Evolutionary conservation across 1,139 yeast species (phyloP).

Genomic region (Pichia norvegensis): DNA sequence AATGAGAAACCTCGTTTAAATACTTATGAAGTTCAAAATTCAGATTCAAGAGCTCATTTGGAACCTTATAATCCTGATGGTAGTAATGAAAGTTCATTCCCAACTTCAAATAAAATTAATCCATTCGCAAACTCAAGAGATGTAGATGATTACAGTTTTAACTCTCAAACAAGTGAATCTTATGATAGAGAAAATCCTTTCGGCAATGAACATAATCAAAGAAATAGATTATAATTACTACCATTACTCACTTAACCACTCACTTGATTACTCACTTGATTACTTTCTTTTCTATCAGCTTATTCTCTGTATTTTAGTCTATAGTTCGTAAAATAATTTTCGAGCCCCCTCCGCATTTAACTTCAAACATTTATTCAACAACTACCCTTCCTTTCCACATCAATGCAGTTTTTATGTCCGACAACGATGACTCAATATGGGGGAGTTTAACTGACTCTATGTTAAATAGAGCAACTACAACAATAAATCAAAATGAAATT

Average conservation of each 20-base stretch:
- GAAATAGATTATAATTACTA: slow-evolving; percentile 1
- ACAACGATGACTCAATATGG: background rate
- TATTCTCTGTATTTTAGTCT: background rate
- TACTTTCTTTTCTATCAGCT: background rate
- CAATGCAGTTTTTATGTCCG: background rate
- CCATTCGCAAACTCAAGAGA: slow-evolving; percentile 11
- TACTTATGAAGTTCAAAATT: slow-evolving; percentile 78
- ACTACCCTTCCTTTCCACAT: background rate
- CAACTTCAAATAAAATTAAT: slow-evolving; percentile 5
- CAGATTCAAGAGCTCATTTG: slow-evolving; percentile 35
- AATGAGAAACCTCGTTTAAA: slow-evolving; percentile 83
- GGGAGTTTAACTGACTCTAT: slow-evolving; percentile 1
- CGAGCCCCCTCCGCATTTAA: background rate
- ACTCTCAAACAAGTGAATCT: background rate
- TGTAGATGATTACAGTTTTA: slow-evolving; percentile 6
- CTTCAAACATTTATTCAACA: background rate
- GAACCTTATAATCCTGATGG: slow-evolving; percentile 14
- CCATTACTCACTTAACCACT: background rate
- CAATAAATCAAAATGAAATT: background rate
- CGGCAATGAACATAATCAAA: background rate
- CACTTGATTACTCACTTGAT: background rate
- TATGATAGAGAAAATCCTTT: slow-evolving; percentile 11
- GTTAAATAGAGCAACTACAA: background rate
- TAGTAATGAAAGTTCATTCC: slow-evolving; percentile 11
- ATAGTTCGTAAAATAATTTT: background rate